Evolutionary conservation across 2,329 filamentous ascomycete genomes (phyloP).

Genomic region (Penicillium sp.): DNA sequence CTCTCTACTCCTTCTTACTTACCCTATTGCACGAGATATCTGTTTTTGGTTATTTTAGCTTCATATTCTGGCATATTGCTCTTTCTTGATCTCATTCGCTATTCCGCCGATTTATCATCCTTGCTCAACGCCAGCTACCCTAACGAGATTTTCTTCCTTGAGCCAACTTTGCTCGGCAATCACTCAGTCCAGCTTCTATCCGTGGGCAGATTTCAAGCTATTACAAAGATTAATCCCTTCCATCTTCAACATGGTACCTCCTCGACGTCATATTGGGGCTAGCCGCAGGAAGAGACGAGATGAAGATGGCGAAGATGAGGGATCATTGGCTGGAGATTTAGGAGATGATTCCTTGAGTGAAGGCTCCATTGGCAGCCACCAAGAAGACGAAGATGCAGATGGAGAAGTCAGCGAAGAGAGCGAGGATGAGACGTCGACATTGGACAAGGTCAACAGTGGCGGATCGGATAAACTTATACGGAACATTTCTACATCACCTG

Average conservation of each 20-base stretch:
- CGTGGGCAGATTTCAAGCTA: not conserved
- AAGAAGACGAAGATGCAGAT: slow-evolving; percentile 59
- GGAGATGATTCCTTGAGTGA: slow-evolving; percentile 65
- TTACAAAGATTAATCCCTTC: not conserved
- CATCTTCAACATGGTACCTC: slow-evolving; percentile 41
- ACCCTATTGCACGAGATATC: slow-evolving; percentile 7
- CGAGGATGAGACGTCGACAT: slow-evolving; percentile 47
- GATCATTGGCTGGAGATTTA: slow-evolving; percentile 50
- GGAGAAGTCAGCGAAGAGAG: slow-evolving; percentile 59
- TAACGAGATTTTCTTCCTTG: slow-evolving; percentile 22
- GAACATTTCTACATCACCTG: slow-evolving; percentile 35
- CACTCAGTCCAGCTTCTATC: slow-evolving; percentile 6
- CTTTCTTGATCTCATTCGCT: slow-evolving; percentile 4
- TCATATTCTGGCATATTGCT: slow-evolving; percentile 12
- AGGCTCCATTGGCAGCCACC: slow-evolving; percentile 56
- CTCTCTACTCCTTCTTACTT: slow-evolving; percentile 9
- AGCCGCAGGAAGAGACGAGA: slow-evolving; percentile 47
- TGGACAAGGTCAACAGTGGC: slow-evolving; percentile 30
- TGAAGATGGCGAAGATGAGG: slow-evolving; percentile 52
- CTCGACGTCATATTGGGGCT: slow-evolving; percentile 45
- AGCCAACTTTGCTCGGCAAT: slow-evolving; percentile 3
- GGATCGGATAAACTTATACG: slow-evolving; percentile 31
- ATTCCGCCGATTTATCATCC: slow-evolving; percentile 12
- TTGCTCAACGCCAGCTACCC: slow-evolving; percentile 22
- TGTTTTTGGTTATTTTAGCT: slow-evolving; percentile 2